These are phyloP conservation scores for Leptodontidium sp. DNA, from an alignment of 2,329 filamentous ascomycete genomes.

Conservation along the genomic window DNA sequence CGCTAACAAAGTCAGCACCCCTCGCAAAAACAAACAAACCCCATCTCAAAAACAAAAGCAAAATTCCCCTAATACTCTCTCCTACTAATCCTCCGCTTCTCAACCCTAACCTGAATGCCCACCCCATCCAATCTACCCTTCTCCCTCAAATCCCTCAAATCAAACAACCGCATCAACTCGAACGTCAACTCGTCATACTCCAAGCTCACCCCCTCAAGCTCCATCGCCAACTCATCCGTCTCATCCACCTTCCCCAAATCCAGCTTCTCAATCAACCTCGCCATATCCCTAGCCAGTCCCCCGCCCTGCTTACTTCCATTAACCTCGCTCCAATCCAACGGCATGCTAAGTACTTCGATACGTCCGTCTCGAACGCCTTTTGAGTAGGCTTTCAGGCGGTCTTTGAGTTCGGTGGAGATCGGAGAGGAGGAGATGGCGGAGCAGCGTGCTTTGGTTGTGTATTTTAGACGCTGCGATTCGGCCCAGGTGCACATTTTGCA, in stretches of 20 bases:
- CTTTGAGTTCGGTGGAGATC: neutral
- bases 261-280: too few species aligned
- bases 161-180: neutral
- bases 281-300: neutral
- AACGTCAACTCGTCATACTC: slow-evolving; percentile 3
- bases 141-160: neutral
- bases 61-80: too few species aligned
- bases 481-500: neutral
- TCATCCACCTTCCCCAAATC: neutral
- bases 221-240: neutral
- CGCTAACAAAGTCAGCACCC: neutral
- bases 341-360: neutral
- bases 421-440: neutral
- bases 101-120: neutral
- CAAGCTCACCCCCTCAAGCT: neutral
- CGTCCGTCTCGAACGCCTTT: neutral
- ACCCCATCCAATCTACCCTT: neutral
- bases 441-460: neutral
- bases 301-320: neutral
- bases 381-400: neutral
- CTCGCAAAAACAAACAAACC: neutral
- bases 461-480: neutral
- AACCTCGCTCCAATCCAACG: neutral
- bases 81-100: neutral
- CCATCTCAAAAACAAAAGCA: neutral